These are phyloP conservation scores for Glycine tomentella DNA, from an alignment of 306 rosid genomes.

Conservation along the genomic window DNA sequence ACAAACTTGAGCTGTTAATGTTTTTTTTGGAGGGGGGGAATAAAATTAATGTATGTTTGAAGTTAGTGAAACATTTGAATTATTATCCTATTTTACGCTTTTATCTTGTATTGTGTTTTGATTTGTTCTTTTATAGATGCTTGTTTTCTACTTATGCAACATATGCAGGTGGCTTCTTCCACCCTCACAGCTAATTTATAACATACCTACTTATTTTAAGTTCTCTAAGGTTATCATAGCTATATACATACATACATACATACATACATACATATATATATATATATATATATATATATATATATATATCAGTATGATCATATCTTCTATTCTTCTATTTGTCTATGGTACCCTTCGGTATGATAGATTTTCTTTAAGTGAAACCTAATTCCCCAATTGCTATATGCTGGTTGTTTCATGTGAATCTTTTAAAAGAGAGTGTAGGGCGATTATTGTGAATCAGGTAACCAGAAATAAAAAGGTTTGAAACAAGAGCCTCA, in stretches of 20 bases:
- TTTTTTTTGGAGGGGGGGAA: neutral
- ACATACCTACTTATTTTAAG: constrained; percentile 29
- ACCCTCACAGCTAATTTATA: constrained; percentile 13
- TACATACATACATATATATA: neutral
- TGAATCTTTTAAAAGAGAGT: constrained; percentile 13
- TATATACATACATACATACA: too few species aligned
- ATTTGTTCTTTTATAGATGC: constrained; percentile 14
- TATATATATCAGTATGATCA: too few species aligned
- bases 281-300: too few species aligned
- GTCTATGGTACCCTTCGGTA: neutral
- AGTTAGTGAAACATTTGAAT: constrained; percentile 19
- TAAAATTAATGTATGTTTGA: constrained; percentile 23
- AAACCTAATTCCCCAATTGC: neutral
- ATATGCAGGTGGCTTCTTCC: constrained; percentile 19
- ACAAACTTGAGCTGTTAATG: constrained; percentile 33
- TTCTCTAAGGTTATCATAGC: constrained; percentile 11
- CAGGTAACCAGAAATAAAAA: neutral
- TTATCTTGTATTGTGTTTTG: constrained; percentile 20
- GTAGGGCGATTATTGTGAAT: constrained; percentile 17
- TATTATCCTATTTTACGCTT: constrained; percentile 5
- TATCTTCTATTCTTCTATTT: too few species aligned
- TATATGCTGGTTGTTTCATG: constrained; percentile 36
- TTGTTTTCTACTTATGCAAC: constrained; percentile 23
- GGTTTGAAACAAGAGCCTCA: constrained; percentile 21
- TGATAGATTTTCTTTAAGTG: neutral